Evolutionary conservation across 495 filamentous ascomycete species (phyloP).

Genomic region (Collariella sp.): DNA sequence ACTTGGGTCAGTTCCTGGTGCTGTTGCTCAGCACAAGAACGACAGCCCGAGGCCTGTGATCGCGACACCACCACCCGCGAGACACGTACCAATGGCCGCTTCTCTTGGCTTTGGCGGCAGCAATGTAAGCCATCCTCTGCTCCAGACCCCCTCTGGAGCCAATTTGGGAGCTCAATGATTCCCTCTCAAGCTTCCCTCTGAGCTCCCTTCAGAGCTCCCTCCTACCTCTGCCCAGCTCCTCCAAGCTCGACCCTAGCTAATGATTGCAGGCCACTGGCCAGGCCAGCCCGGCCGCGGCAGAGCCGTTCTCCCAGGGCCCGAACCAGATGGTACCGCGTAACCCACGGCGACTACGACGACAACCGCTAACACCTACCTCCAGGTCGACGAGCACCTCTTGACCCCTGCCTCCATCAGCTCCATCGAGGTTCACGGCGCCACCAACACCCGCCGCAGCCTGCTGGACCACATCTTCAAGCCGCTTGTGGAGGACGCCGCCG

Average conservation of each 20-base stretch:
- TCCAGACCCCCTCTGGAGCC: neutral
- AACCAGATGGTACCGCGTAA: conserved; percentile 6
- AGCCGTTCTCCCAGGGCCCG: neutral
- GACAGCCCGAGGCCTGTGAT: neutral
- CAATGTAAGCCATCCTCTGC: conserved; percentile 9
- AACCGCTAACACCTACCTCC: neutral
- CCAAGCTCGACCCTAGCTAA: neutral
- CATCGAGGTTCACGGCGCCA: conserved; percentile 69
- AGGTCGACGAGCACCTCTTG: conserved; percentile 71
- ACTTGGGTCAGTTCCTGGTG: neutral
- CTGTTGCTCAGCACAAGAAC: neutral
- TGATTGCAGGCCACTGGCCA: conserved; percentile 2
- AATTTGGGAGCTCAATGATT: neutral
- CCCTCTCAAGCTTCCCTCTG: too few relatives aligned
- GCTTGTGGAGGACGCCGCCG: conserved; percentile 58
- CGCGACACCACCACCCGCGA: neutral
- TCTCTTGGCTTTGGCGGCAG: conserved; percentile 11
- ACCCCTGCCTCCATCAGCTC: conserved; percentile 64
- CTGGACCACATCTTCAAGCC: conserved; percentile 71
- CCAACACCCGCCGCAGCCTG: conserved; percentile 68
- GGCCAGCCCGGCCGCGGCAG: neutral
- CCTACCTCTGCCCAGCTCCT: too few relatives aligned
- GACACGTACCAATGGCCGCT: conserved; percentile 12
- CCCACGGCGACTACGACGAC: neutral
- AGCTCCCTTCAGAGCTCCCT: neutral